Percentiles rank a stretch among this genome's conserved stretches.
Conservation (phyloP, 1,284 basidiomycete species). For the Meripilus lineatus region DNA sequence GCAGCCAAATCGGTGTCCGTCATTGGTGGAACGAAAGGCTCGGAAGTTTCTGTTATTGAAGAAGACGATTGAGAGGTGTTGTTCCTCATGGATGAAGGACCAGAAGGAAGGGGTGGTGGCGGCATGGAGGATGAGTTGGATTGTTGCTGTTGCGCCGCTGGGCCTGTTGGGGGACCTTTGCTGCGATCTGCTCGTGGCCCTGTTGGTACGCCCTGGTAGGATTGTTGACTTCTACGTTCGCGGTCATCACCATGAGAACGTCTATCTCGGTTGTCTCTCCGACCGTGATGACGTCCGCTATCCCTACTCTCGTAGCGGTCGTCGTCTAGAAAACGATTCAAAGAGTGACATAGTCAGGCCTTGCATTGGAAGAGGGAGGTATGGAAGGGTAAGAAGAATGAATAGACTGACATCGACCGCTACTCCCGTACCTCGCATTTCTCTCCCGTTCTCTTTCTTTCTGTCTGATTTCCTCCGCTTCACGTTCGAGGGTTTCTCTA, state of each 20-base stretch:
- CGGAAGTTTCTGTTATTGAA: conserved; percentile 31
- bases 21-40: conserved; percentile 64
- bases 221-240: conserved; percentile 17
- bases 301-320: conserved; percentile 45
- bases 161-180: conserved; percentile 34
- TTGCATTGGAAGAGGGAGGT: too few species aligned
- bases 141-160: conserved; percentile 25
- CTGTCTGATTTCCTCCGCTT: conserved; percentile 64
- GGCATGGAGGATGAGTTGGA: conserved; percentile 40
- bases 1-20: conserved; percentile 71
- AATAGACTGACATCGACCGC: conserved; percentile 40
- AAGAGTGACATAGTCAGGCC: conserved; percentile 15
- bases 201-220: conserved; percentile 65
- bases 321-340: conserved; percentile 47
- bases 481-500: conserved; percentile 66
- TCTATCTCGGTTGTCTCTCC: conserved; percentile 19
- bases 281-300: conserved; percentile 22
- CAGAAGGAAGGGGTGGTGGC: conserved; percentile 37
- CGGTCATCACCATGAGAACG: conserved; percentile 12
- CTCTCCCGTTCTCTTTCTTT: conserved; percentile 34
- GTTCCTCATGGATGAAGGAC: conserved; percentile 12
- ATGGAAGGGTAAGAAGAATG: conserved; percentile 15
- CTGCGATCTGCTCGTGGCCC: conserved; percentile 74
- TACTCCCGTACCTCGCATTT: conserved; percentile 32
- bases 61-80: conserved; percentile 5